A percentile compares a stretch with the other conserved stretches of the same genome.
Conservation (phyloP, 768 basidiomycete species). For the Pleurotus tuber-regium region DNA sequence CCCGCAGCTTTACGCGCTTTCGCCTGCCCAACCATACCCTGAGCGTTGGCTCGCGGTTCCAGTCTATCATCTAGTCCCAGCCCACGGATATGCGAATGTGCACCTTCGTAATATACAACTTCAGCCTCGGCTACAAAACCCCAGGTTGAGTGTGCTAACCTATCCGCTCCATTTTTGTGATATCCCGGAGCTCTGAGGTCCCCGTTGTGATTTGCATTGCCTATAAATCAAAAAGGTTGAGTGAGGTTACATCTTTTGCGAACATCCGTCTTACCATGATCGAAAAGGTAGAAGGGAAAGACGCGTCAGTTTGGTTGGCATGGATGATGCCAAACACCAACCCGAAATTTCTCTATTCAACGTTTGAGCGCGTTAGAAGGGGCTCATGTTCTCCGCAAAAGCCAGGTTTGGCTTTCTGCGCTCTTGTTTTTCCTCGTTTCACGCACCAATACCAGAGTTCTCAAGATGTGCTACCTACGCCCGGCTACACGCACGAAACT, state of each 20-base stretch:
- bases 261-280: conserved; percentile 11
- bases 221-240: conserved; percentile 23
- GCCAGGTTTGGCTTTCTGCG: conserved; percentile 1
- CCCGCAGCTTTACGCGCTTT: conserved; percentile 97
- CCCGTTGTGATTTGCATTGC: conserved; percentile 76
- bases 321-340: conserved; percentile 3
- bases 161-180: conserved; percentile 93
- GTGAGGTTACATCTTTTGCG: not conserved
- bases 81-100: conserved; percentile 94
- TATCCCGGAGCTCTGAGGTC: conserved; percentile 77
- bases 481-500: conserved; percentile 21
- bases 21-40: conserved; percentile 97
- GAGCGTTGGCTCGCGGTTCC: conserved; percentile 83
- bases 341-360: too few species aligned
- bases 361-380: too few species aligned
- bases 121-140: conserved; percentile 4
- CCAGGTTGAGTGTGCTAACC: conserved; percentile 46
- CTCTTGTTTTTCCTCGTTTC: conserved; percentile 4
- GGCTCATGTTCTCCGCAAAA: conserved; percentile 3
- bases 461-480: conserved; percentile 1
- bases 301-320: conserved; percentile 6
- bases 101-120: conserved; percentile 47
- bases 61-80: conserved; percentile 90
- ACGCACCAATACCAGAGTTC: not conserved
- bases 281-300: conserved; percentile 1